Percentiles rank a stretch among this genome's conserved stretches.
Conservation (phyloP, 106 monocot species). For the Cymbidium sinense region DNA sequence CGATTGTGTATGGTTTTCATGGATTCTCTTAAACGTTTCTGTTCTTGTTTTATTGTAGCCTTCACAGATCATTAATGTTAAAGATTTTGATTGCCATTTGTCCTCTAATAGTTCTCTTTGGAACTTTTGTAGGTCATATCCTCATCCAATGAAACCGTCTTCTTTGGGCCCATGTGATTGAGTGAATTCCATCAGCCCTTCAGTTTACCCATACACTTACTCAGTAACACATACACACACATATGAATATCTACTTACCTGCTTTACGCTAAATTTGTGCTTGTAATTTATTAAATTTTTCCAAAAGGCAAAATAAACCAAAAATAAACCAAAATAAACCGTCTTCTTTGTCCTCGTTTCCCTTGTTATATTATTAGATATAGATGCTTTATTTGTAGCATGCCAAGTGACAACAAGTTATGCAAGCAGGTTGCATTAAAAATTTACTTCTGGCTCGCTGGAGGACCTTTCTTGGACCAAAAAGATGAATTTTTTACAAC, state of each 20-base stretch:
- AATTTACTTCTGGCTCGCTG: not conserved
- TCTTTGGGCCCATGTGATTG: not conserved
- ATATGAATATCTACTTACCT: not conserved
- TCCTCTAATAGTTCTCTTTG: not conserved
- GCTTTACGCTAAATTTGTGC: not conserved
- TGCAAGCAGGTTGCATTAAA: not conserved
- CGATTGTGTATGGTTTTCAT: not conserved
- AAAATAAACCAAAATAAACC: too few relatives aligned
- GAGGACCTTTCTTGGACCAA: not conserved
- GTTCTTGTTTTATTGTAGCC: not conserved
- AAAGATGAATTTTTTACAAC: not conserved
- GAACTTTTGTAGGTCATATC: constrained; percentile 64
- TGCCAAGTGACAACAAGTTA: not conserved
- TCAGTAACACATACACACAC: not conserved
- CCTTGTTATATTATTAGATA: not conserved
- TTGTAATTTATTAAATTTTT: not conserved
- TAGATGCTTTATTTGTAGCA: not conserved
- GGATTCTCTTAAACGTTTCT: not conserved
- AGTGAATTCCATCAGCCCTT: not conserved
- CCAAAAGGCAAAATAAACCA: too few relatives aligned
- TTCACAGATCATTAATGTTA: not conserved
- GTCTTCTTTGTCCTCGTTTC: not conserved
- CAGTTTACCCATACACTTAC: not conserved
- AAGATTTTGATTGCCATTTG: not conserved
- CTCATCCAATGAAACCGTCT: constrained; percentile 20